Evolutionary conservation across 345 rosid species (phyloP).

Genomic region (Punica granatum): DNA sequence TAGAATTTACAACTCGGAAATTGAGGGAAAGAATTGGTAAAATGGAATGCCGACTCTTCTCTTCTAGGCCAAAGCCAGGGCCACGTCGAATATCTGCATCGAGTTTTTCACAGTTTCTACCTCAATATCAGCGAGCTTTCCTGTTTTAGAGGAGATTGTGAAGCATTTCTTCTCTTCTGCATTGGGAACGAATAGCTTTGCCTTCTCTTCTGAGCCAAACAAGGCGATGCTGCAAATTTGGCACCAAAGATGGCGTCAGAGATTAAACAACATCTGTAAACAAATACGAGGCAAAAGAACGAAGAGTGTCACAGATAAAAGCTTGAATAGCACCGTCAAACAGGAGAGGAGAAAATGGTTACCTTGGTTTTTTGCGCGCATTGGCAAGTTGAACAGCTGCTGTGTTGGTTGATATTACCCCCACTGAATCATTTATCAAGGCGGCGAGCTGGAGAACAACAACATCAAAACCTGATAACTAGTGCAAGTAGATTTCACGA

Average conservation of each 20-base stretch:
- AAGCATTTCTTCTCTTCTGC: constrained; percentile 63
- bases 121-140: constrained; percentile 55
- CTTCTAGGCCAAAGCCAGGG: constrained; percentile 51
- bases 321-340: not conserved
- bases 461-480: not conserved
- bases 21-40: not conserved
- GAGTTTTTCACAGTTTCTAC: constrained; percentile 48
- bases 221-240: constrained; percentile 58
- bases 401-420: constrained; percentile 85
- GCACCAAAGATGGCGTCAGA: not conserved
- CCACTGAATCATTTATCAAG: constrained; percentile 79
- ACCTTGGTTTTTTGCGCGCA: constrained; percentile 77
- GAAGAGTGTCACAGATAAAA: too few relatives aligned
- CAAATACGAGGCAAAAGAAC: not conserved
- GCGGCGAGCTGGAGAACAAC: constrained; percentile 64
- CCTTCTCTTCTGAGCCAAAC: constrained; percentile 73
- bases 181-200: constrained; percentile 51
- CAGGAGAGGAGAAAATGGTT: not conserved
- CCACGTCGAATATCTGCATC: constrained; percentile 49
- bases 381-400: constrained; percentile 87
- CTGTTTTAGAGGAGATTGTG: constrained; percentile 58
- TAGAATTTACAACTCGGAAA: not conserved
- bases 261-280: not conserved
- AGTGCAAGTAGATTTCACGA: not conserved
- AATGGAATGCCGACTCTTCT: not conserved